Percentiles rank a stretch among this genome's conserved stretches.
Conservation (phyloP, 192 early-diverging fungal genomes). For the Backusella circina region DNA sequence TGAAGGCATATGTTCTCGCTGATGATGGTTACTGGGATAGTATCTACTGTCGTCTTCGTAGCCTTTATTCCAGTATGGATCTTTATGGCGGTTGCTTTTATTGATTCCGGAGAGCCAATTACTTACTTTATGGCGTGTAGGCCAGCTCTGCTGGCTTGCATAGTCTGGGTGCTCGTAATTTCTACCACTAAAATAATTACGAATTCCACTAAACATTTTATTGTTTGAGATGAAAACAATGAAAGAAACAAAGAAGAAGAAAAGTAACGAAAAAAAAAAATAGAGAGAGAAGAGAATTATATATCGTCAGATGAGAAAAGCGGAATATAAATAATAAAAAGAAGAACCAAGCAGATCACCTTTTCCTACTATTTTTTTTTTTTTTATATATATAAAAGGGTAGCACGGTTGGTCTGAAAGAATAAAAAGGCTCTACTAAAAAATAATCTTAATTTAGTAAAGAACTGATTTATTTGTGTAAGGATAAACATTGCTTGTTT, state of each 20-base stretch:
- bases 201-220: not conserved
- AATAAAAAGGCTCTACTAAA: not conserved
- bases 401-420: not conserved
- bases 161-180: not conserved
- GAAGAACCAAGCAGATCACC: not conserved
- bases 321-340: not conserved
- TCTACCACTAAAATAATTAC: not conserved
- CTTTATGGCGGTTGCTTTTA: not conserved
- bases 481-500: too few species aligned
- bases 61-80: not conserved
- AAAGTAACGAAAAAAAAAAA: not conserved
- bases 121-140: not conserved
- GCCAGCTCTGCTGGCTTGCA: not conserved
- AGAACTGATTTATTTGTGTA: too few species aligned
- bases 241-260: not conserved
- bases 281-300: not conserved
- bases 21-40: not conserved
- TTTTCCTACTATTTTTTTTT: not conserved
- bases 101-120: conserved; percentile 1
- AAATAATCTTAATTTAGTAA: too few species aligned
- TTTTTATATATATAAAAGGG: not conserved
- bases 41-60: not conserved
- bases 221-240: not conserved
- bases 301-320: not conserved
- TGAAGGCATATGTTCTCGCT: not conserved